Evolutionary conservation across 2,329 filamentous ascomycete genomes (phyloP).

Genomic region (Aspergillus aculeatus): DNA sequence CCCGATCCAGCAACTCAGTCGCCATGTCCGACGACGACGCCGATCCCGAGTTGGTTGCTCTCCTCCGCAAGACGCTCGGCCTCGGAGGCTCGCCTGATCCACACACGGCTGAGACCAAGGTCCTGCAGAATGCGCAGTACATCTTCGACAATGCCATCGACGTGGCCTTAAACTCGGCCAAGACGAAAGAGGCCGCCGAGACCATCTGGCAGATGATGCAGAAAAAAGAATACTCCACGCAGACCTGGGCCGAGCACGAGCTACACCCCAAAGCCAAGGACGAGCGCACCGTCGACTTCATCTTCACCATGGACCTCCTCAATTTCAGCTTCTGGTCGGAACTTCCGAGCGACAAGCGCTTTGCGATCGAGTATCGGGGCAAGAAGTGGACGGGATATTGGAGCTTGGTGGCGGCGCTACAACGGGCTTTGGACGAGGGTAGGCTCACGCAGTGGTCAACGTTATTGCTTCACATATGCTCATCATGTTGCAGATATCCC

Average conservation of each 20-base stretch:
- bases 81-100: constrained; percentile 56
- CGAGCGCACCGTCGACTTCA: constrained; percentile 79
- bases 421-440: constrained; percentile 86
- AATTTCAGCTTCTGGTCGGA: constrained; percentile 98
- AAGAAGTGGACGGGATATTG: constrained; percentile 91
- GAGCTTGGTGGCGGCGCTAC: constrained; percentile 84
- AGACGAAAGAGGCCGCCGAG: constrained; percentile 78
- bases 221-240: constrained; percentile 75
- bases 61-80: constrained; percentile 76
- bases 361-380: constrained; percentile 77
- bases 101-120: constrained; percentile 70
- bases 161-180: constrained; percentile 79
- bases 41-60: constrained; percentile 80
- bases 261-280: constrained; percentile 83
- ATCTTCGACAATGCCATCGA: constrained; percentile 93
- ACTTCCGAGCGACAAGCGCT: constrained; percentile 66
- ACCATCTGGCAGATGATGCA: constrained; percentile 80
- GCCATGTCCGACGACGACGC: constrained; percentile 87
- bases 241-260: constrained; percentile 84
- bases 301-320: constrained; percentile 94
- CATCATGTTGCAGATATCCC: constrained; percentile 63
- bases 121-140: constrained; percentile 78
- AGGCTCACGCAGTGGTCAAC: constrained; percentile 23
- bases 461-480: constrained; percentile 6
- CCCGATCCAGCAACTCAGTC: neutral